Evolutionary conservation across 2,329 filamentous ascomycete species (phyloP).

Genomic region (Cercospora zeae-maydis): DNA sequence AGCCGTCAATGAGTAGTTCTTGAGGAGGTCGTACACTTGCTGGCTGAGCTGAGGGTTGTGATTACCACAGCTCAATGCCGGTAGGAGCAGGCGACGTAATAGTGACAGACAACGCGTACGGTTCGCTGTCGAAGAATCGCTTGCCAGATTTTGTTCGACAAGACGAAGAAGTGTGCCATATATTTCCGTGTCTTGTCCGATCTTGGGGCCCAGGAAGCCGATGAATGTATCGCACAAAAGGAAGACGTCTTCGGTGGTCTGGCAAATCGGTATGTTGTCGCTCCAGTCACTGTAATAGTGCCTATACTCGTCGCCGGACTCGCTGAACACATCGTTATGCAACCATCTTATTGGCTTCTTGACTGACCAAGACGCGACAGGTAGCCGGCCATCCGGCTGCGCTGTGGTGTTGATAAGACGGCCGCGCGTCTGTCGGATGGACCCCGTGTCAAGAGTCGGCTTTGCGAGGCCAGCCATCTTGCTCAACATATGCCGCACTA

Average conservation of each 20-base stretch:
- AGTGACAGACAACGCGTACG: slow-evolving; percentile 77
- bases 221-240: slow-evolving; percentile 78
- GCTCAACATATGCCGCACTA: slow-evolving; percentile 75
- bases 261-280: slow-evolving; percentile 88
- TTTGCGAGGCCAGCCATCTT: slow-evolving; percentile 62
- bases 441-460: slow-evolving; percentile 44
- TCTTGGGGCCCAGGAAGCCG: slow-evolving; percentile 81
- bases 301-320: slow-evolving; percentile 69
- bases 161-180: slow-evolving; percentile 82
- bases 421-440: slow-evolving; percentile 48
- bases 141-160: slow-evolving; percentile 67
- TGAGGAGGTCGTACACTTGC: slow-evolving; percentile 80
- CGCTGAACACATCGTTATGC: slow-evolving; percentile 72
- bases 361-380: slow-evolving; percentile 51
- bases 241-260: slow-evolving; percentile 86
- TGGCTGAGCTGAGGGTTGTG: slow-evolving; percentile 80
- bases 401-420: slow-evolving; percentile 62
- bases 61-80: slow-evolving; percentile 80
- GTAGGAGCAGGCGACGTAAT: slow-evolving; percentile 77
- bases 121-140: slow-evolving; percentile 69
- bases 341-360: slow-evolving; percentile 77
- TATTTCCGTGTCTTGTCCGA: slow-evolving; percentile 76
- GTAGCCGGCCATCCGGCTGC: slow-evolving; percentile 64
- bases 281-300: slow-evolving; percentile 99
- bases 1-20: slow-evolving; percentile 68